phyloP scores from a whole-genome alignment of 2,329 filamentous ascomycete genomes.

The Penicillium sp. region DNA sequence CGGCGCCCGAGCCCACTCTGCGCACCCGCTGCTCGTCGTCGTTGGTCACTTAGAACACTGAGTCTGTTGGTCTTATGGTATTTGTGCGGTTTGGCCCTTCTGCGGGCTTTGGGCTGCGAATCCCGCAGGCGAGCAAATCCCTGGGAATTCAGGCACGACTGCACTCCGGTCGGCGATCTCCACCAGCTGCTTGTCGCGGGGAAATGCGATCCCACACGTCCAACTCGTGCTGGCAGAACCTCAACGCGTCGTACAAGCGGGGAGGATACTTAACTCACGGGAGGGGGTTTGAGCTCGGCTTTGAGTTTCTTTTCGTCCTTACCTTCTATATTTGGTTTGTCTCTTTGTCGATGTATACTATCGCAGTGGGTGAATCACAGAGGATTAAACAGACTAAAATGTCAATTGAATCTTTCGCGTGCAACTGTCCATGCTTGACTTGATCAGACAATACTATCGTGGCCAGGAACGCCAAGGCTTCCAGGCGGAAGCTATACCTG shows the following conservation, averaged over 20 bases:
- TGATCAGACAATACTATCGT: neutral
- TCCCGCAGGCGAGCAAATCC: neutral
- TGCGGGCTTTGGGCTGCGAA: neutral
- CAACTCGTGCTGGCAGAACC: too few species aligned
- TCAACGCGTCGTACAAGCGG: neutral
- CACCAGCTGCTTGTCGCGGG: constrained; percentile 13
- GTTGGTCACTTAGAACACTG: too few species aligned
- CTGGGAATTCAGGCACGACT: constrained; percentile 1
- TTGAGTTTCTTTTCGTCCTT: neutral
- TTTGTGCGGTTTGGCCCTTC: neutral
- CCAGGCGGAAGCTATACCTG: neutral
- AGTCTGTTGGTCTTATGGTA: neutral
- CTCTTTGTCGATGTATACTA: neutral
- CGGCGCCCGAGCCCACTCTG: constrained; percentile 16
- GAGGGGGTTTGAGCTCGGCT: neutral
- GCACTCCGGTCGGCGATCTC: constrained; percentile 19
- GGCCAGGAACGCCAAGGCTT: neutral
- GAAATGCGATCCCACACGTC: constrained; percentile 8
- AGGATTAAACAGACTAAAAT: neutral
- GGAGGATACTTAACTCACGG: neutral
- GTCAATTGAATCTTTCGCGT: neutral
- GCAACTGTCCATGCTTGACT: neutral
- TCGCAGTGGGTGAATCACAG: neutral
- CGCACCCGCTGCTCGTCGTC: neutral
- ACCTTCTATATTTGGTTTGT: too few species aligned